Evolutionary conservation across 768 basidiomycete species (phyloP), one percentile per base, ranked within the genome.

Genomic region (Pleurotus tuoliensis): DNA sequence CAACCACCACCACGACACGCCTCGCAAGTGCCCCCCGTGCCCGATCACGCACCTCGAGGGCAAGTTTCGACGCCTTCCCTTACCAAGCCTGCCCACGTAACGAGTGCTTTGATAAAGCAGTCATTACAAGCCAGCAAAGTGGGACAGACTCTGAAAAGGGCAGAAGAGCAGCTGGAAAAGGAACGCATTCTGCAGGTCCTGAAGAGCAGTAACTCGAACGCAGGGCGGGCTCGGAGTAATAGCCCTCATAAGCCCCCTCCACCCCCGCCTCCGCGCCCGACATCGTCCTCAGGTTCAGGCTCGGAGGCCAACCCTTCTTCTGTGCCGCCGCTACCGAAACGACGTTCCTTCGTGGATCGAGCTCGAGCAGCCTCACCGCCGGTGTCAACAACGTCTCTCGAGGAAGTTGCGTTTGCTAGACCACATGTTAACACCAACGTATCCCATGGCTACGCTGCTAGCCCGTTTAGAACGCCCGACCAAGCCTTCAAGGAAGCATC

Each of bases 101-200:
- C 82, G 20, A 86, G 83, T 9, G 76, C 79, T 0, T 71, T 89
- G n/a, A 89, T 89, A 72, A 80, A 80, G 58, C 88, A 91, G 67
- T 84, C 82, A 18, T 71, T 92, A 0, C 83, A 87, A 52, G 90
- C 90, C 5, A 84, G 81, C 56, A 88, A 88, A 63, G 80, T 82
- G 0, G 90, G 82, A 1, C 84, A 88, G 66, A 79, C 78, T 3
- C 73, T 89, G 69, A 88, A 90, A 68, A 80, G 81, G 47, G 84
- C 82, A 0, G 86, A 90, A 62, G 82, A 82, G 41, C 76, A 81
- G 59, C 73, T 89, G 15, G 87, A 88, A 66, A 81, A 82, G 60
- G 86, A 87, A 64, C 76, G 89, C 8, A 80, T 90, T 16, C 72
- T 90, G 58, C 82, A 85, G 66, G 83, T 92, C 9, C 74, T 92